Conservation (phyloP, 2,329 filamentous ascomycete species). For the Talaromyces albobiverticillius region DNA sequence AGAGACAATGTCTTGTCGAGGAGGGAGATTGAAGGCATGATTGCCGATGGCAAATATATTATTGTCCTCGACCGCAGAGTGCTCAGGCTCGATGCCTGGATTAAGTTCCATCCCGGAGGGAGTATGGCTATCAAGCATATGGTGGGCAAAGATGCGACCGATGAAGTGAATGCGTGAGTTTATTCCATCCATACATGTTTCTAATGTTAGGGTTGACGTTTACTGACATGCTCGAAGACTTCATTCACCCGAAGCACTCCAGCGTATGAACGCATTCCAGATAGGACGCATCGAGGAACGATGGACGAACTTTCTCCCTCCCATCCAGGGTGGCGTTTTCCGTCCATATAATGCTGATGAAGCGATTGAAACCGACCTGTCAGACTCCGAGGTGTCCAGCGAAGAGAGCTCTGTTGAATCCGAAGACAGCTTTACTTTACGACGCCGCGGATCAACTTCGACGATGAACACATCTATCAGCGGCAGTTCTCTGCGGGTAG, state of each 20-base stretch:
- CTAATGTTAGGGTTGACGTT: constrained; percentile 35
- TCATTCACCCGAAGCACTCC: constrained; percentile 73
- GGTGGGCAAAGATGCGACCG: constrained; percentile 89
- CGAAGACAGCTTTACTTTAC: too few species aligned
- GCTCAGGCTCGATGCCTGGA: constrained; percentile 83
- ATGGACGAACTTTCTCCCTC: constrained; percentile 86
- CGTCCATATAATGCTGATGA: constrained; percentile 49
- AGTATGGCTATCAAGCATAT: constrained; percentile 88
- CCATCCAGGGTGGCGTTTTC: constrained; percentile 85
- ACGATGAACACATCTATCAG: not conserved
- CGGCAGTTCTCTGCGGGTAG: constrained; percentile 5
- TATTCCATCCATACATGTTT: constrained; percentile 26
- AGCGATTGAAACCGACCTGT: constrained; percentile 38
- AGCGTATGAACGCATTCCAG: constrained; percentile 75
- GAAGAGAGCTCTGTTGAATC: not conserved
- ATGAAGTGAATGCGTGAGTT: constrained; percentile 82
- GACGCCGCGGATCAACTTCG: not conserved
- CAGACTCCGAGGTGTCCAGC: constrained; percentile 23
- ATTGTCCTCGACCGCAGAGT: constrained; percentile 79
- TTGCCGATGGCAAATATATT: constrained; percentile 75
- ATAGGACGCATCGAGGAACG: constrained; percentile 76
- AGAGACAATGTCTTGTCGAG: too few species aligned
- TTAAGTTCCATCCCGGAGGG: constrained; percentile 87
- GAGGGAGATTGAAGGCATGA: constrained; percentile 73
- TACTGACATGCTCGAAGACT: constrained; percentile 45